A percentile compares a stretch with the other conserved stretches of the same genome.
These are phyloP conservation scores for Verticillium zaregamsianum DNA, from an alignment of 2,329 filamentous ascomycete genomes.

Conservation along the genomic window DNA sequence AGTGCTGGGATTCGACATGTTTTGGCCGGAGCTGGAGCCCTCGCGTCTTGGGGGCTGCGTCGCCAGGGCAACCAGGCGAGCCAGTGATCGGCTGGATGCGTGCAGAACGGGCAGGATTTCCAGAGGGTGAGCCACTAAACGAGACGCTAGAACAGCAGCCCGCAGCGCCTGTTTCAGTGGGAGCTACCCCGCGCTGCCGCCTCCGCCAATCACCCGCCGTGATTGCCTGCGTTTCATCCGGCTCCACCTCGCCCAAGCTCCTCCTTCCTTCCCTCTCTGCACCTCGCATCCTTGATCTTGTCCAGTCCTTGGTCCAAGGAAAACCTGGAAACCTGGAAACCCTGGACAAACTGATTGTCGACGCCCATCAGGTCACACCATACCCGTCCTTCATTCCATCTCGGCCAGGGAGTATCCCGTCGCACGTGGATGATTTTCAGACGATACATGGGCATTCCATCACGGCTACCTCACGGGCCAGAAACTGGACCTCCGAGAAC, in stretches of 20 bases:
- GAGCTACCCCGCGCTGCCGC: neutral
- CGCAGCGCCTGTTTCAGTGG: neutral
- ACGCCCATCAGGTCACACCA: neutral
- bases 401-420: conserved; percentile 2
- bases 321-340: neutral
- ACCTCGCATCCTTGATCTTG: neutral
- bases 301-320: neutral
- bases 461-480: neutral
- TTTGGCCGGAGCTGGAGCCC: neutral
- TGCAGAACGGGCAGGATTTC: neutral
- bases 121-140: neutral
- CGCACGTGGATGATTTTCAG: neutral
- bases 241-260: neutral
- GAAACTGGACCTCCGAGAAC: neutral
- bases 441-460: neutral
- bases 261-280: neutral
- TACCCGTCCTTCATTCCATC: neutral
- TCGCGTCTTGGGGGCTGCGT: neutral
- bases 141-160: neutral
- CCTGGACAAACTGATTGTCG: neutral
- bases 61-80: neutral
- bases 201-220: neutral
- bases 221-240: neutral
- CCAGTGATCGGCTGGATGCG: neutral
- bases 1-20: neutral